These are phyloP conservation scores for Pseudocercospora musae DNA, from an alignment of 2,329 filamentous ascomycete species.

Conservation along the genomic window DNA sequence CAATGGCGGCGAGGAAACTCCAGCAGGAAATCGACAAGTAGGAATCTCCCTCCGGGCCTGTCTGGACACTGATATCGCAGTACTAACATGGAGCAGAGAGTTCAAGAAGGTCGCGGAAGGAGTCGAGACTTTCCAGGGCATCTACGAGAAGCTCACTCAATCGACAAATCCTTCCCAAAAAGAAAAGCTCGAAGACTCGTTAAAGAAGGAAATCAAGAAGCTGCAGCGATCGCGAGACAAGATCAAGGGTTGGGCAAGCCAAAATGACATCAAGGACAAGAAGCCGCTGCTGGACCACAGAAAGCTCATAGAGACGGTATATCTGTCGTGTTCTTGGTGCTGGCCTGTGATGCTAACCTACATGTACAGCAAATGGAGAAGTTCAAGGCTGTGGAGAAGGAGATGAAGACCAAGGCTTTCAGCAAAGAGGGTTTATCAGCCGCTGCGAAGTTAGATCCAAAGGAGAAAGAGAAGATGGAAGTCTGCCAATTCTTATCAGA, in stretches of 20 bases:
- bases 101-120: conserved; percentile 98
- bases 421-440: conserved; percentile 95
- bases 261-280: conserved; percentile 99
- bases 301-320: conserved; percentile 94
- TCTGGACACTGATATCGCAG: neutral
- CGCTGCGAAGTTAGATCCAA: conserved; percentile 91
- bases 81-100: conserved; percentile 31
- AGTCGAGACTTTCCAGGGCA: conserved; percentile 84
- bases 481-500: conserved; percentile 78
- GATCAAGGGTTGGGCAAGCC: conserved; percentile 98
- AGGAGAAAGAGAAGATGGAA: conserved; percentile 91
- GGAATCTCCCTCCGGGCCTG: neutral
- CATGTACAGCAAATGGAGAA: conserved; percentile 85
- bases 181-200: conserved; percentile 94
- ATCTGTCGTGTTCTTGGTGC: conserved; percentile 34
- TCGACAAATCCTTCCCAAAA: conserved; percentile 92
- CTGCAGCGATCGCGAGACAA: conserved; percentile 94
- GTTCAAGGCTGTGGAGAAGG: conserved; percentile 99
- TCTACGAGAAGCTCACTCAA: conserved; percentile 96
- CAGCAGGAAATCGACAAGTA: conserved; percentile 94
- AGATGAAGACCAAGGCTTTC: conserved; percentile 99
- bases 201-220: conserved; percentile 99
- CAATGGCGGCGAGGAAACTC: conserved; percentile 92
- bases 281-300: conserved; percentile 88
- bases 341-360: conserved; percentile 21